These are phyloP conservation scores for Leptodermis oblonga DNA, from an alignment of 257 asterid species.

Conservation along the genomic window DNA sequence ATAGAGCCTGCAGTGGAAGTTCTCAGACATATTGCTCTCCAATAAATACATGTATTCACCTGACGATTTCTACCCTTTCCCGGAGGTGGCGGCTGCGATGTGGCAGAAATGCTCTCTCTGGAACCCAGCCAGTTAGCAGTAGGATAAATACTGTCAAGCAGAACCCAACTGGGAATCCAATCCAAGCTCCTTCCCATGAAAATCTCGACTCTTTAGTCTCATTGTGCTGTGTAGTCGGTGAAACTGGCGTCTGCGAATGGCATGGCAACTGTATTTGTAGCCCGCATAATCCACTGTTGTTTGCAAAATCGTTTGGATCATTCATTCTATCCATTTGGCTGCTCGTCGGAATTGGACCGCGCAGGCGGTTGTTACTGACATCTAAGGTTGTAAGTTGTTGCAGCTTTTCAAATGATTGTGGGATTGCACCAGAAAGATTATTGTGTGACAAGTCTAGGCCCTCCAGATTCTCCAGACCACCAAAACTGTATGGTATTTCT, in stretches of 20 bases:
- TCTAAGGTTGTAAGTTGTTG: slow-evolving; percentile 26
- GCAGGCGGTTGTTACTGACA: slow-evolving; percentile 29
- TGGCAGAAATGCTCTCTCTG: neutral
- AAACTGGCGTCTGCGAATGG: neutral
- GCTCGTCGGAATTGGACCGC: slow-evolving; percentile 26
- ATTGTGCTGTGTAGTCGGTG: slow-evolving; percentile 3
- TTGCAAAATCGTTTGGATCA: slow-evolving; percentile 22
- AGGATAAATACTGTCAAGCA: slow-evolving; percentile 4
- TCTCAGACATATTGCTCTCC: no score
- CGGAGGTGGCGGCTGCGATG: neutral
- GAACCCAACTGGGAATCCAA: slow-evolving; percentile 28
- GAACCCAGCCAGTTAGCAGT: slow-evolving; percentile 14
- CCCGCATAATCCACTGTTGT: slow-evolving; percentile 35
- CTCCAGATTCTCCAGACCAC: slow-evolving; percentile 20
- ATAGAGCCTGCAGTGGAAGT: no score
- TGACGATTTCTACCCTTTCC: no score
- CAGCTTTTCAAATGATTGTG: slow-evolving; percentile 19
- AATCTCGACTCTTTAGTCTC: slow-evolving; percentile 14
- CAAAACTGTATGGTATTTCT: slow-evolving; percentile 21
- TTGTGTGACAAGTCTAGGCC: slow-evolving; percentile 29
- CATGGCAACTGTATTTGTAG: slow-evolving; percentile 25
- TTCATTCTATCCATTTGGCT: slow-evolving; percentile 28
- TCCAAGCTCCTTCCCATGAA: slow-evolving; percentile 25
- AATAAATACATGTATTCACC: no score
- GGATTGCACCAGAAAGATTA: slow-evolving; percentile 25